Base-by-base conservation (phyloP, 2,329 filamentous ascomycete genomes). In the Fusarium virguliforme region DNA sequence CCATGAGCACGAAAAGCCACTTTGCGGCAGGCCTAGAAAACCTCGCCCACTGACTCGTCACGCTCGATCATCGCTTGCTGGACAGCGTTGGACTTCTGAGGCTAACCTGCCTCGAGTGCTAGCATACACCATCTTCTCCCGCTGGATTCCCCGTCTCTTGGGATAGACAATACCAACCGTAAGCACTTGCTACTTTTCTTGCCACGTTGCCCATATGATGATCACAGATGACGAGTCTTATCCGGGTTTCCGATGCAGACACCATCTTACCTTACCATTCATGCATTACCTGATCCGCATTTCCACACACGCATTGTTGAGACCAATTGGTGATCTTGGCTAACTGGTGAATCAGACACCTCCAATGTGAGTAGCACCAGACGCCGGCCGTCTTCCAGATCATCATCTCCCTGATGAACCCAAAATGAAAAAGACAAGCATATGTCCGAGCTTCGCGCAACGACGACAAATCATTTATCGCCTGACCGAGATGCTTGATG, bases 11-110 rank as follows among this genome's bases (percentile, higher is more conserved):
- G 93, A 94, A 90, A 89, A 92, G 89, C 94, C 94, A 93, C 84
- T 88, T 93, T 93, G 94, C 84, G 94, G 93, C 94, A 97, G 94
- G 94, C 94, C 94, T 97, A 97, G 94, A 97, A 97, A 97, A 97
- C 95, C 94, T 97, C 90, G 94, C 93, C 94, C 93, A 95, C 94
- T 97, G 94, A 97, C 84, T 76, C 67, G 63, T 71, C 67, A 71
- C 63, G 46, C 53, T 70, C 60, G 41, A 46, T 32, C 24, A 30
- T 50, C 54, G 30, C 18, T 65, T 70, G 43, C 48, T 72, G 48
- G 60, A 68, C 48, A 37, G 18, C 6, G 8, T 55, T 9, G 63
- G 60, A 59, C 26, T 58, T 64, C 41, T 43, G 72, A 70, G 68
- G 69, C 75, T 77, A 70, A 77, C 65, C 15, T 46, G 26, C 54